Evolutionary conservation across 768 basidiomycete genomes (phyloP).

Genomic region (Hericium coralloides): DNA sequence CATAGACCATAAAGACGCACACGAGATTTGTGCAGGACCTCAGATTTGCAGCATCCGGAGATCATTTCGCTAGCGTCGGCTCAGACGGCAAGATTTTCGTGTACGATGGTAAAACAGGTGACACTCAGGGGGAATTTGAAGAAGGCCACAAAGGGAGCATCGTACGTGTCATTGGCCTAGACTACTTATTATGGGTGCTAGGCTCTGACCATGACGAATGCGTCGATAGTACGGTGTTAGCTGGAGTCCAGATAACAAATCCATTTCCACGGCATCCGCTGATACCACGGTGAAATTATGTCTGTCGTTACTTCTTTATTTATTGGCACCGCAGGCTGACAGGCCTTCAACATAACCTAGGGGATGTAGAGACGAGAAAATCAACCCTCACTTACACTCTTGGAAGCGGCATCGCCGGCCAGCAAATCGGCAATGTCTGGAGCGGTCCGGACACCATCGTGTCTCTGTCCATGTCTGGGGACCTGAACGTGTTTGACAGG

Average conservation of each 20-base stretch:
- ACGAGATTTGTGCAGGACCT: conserved; percentile 91
- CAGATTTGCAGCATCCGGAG: conserved; percentile 72
- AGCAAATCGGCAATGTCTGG: conserved; percentile 91
- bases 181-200: background rate
- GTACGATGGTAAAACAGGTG: conserved; percentile 86
- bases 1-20: conserved; percentile 76
- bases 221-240: conserved; percentile 51
- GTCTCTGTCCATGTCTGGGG: conserved; percentile 76
- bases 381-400: conserved; percentile 59
- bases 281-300: conserved; percentile 87
- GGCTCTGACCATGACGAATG: background rate
- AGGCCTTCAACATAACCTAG: conserved; percentile 25
- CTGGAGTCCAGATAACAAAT: conserved; percentile 75
- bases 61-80: conserved; percentile 80
- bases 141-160: conserved; percentile 72
- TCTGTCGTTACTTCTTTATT: conserved; percentile 20
- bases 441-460: conserved; percentile 59
- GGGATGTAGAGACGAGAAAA: conserved; percentile 75
- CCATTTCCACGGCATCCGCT: conserved; percentile 72
- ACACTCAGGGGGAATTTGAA: conserved; percentile 59
- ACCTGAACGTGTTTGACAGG: conserved; percentile 75
- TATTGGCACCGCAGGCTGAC: background rate
- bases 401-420: conserved; percentile 64
- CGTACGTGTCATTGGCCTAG: conserved; percentile 33
- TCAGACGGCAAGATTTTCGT: conserved; percentile 83